Evolutionary conservation across 345 rosid species (phyloP).

Genomic region (Sonneratia alba): DNA sequence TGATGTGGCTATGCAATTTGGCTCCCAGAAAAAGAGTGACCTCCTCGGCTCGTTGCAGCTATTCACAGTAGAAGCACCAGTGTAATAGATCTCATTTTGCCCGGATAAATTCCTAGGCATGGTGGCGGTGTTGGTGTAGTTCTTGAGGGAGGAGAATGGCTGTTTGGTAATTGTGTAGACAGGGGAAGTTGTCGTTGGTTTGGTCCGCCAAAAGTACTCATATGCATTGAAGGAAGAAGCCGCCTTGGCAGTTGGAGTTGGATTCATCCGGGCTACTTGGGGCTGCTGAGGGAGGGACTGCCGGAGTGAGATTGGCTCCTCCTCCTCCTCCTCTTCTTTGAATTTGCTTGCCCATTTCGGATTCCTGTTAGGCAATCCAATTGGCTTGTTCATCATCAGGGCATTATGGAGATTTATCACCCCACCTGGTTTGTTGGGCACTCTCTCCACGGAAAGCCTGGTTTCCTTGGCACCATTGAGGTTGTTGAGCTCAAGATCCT

Average conservation of each 20-base stretch:
- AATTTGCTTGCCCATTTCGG: constrained; percentile 37
- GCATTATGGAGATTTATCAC: constrained; percentile 47
- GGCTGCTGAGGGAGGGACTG: constrained; percentile 37
- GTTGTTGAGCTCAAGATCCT: not conserved
- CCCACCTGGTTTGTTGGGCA: constrained; percentile 28
- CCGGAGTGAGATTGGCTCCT: constrained; percentile 17
- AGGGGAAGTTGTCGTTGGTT: constrained; percentile 13
- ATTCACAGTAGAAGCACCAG: constrained; percentile 25
- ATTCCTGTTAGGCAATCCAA: constrained; percentile 33
- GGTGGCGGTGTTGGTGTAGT: constrained; percentile 9
- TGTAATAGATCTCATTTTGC: constrained; percentile 15
- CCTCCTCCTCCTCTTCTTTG: constrained; percentile 13
- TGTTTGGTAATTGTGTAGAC: constrained; percentile 9
- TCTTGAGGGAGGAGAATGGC: constrained; percentile 4
- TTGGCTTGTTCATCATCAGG: constrained; percentile 42
- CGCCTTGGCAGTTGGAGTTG: constrained; percentile 8
- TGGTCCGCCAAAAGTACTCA: constrained; percentile 62
- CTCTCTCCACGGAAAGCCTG: constrained; percentile 18
- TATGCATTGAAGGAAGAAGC: constrained; percentile 48
- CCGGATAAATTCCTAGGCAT: constrained; percentile 9
- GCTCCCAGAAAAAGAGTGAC: constrained; percentile 51
- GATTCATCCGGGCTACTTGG: constrained; percentile 29
- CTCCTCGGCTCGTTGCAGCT: constrained; percentile 74
- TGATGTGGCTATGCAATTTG: constrained; percentile 24
- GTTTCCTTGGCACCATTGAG: constrained; percentile 1